Base-by-base conservation (phyloP, 371 early-diverging fungal species). In the Apophysomyces variabilis region DNA sequence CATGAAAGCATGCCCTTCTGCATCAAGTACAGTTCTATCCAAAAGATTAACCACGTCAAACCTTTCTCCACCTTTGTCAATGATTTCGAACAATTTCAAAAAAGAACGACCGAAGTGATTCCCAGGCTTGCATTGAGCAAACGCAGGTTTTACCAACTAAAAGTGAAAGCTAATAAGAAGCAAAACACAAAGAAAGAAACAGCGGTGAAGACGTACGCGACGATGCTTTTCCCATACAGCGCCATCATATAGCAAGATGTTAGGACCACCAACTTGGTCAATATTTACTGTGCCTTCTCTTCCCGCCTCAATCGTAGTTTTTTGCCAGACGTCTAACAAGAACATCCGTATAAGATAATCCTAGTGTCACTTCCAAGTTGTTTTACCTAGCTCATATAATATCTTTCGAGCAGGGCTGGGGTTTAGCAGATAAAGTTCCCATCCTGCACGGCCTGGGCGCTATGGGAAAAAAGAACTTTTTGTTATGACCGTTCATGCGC, bases 71-170 rank as follows among this genome's bases (percentile, higher is more conserved):
- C n/a, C 41, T 11, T 35, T 46, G 21, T 79, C 74, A 39, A 79
- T 69, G 0, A 45, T 18, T 14, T 60, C 11, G 37, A 72, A 71
- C 50, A 77, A 60, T 38, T 73, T 70, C 12, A 64, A n/a, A 0
- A 72, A 59, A 0, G 74, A 35, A 3, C 58, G 43, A 13, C 75
- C 77, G 64, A 78, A 81, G 5, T 64, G 45, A 9, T 72, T 64
- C 11, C 75, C 62, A 3, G 82, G 82, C 69, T 72, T 68, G 5
- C 70, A 67, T 4, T 72, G 61, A 13, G 69, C 73, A 46, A 81
- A 81, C 2, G 80, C 77, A 13, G 75, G 72, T 38, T 75, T 75
- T 2, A 76, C 74, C 43, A 75, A 65, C 76, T 74, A 47, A 47
- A 9, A 13, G n/a, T 47, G 1, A 47, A 1, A 47, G 7, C 1